Evolutionary conservation across 2,329 filamentous ascomycete species (phyloP).

Genomic region (Phaeomoniella chlamydospora): DNA sequence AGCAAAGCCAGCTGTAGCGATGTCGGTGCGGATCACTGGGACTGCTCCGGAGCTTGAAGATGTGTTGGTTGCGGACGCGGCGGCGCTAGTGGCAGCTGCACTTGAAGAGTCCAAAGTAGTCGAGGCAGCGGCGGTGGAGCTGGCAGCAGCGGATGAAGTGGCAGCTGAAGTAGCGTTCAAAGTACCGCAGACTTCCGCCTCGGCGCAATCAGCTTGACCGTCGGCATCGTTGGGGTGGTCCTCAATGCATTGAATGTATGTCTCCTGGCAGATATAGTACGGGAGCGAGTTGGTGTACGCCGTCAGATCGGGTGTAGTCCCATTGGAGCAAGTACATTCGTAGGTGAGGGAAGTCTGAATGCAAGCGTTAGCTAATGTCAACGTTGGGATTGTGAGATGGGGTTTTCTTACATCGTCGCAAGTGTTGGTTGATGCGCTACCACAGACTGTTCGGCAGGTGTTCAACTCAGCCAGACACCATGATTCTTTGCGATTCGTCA

Average conservation of each 20-base stretch:
- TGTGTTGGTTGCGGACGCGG: constrained; percentile 17
- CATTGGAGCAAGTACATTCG: constrained; percentile 43
- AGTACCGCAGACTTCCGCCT: constrained; percentile 36
- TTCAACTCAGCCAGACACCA: constrained; percentile 48
- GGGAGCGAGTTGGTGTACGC: constrained; percentile 45
- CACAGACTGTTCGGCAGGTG: constrained; percentile 47
- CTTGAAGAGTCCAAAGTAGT: constrained; percentile 17
- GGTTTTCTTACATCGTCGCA: constrained; percentile 40
- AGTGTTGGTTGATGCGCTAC: constrained; percentile 33
- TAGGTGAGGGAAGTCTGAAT: constrained; percentile 34
- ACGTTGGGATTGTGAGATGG: not conserved
- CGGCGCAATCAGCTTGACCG: constrained; percentile 32
- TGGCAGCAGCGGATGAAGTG: constrained; percentile 14
- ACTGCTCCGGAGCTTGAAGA: constrained; percentile 27
- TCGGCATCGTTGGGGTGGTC: constrained; percentile 29
- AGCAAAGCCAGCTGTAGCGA: constrained; percentile 36
- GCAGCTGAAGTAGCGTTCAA: constrained; percentile 22
- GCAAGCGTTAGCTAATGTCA: constrained; percentile 1
- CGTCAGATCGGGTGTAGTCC: constrained; percentile 37
- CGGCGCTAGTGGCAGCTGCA: constrained; percentile 14
- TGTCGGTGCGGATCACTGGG: constrained; percentile 29
- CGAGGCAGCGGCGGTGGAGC: constrained; percentile 16
- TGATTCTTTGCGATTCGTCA: constrained; percentile 17
- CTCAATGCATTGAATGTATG: constrained; percentile 33
- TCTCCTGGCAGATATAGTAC: constrained; percentile 43